Evolutionary conservation across 1,284 basidiomycete genomes (phyloP).

Genomic region (Leccinum subspadiceum): DNA sequence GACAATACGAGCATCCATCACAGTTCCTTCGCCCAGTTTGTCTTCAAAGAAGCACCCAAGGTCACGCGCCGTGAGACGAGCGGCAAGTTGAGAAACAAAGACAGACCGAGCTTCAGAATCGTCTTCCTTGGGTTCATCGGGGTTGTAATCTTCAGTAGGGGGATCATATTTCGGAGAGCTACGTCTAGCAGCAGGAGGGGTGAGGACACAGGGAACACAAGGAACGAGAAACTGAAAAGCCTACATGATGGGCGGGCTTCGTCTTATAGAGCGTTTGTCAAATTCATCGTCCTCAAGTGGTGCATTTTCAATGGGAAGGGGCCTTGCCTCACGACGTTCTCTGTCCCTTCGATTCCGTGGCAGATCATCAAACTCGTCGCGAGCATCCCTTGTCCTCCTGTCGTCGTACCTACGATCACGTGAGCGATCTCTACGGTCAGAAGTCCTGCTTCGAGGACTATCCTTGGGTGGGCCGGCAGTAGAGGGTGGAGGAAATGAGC

Average conservation of each 20-base stretch:
- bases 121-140: conserved; percentile 78
- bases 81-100: conserved; percentile 97
- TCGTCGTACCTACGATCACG: conserved; percentile 56
- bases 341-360: conserved; percentile 41
- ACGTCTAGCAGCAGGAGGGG: conserved; percentile 42
- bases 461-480: conserved; percentile 38
- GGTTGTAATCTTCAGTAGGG: conserved; percentile 62
- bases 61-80: conserved; percentile 92
- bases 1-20: conserved; percentile 94
- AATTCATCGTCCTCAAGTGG: conserved; percentile 35
- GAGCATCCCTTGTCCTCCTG: conserved; percentile 46
- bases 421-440: conserved; percentile 52
- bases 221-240: conserved; percentile 27
- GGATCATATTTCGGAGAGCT: conserved; percentile 73
- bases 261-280: conserved; percentile 31
- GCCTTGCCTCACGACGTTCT: conserved; percentile 36
- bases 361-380: conserved; percentile 60
- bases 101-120: conserved; percentile 96
- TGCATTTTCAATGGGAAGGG: conserved; percentile 28
- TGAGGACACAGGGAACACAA: conserved; percentile 10
- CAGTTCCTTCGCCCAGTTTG: conserved; percentile 87
- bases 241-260: conserved; percentile 42
- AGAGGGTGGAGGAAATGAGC: conserved; percentile 37
- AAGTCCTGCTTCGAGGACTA: conserved; percentile 51
- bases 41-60: conserved; percentile 99